phyloP scores from a whole-genome alignment of 352 stramenopile genomes.

The Phytophthora multivora region DNA sequence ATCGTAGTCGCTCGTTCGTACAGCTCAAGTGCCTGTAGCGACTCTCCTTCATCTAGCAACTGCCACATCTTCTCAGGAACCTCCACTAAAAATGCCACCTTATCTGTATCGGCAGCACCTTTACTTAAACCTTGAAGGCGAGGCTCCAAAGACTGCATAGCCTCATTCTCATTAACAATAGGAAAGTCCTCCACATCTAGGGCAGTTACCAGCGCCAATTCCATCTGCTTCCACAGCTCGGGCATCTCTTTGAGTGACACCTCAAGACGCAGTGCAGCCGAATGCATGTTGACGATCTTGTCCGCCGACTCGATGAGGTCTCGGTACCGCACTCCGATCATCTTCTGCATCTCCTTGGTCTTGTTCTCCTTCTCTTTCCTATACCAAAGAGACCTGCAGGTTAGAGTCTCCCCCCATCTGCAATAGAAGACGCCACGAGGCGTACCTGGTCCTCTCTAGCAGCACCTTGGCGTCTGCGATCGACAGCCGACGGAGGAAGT shows the following conservation, averaged over 20 bases:
- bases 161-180: background rate
- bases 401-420: background rate
- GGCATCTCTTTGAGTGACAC: constrained; percentile 86
- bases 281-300: constrained; percentile 93
- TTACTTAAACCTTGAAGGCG: background rate
- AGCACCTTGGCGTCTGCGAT: constrained; percentile 86
- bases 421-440: background rate
- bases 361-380: constrained; percentile 88
- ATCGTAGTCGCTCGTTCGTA: constrained; percentile 48
- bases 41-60: constrained; percentile 65
- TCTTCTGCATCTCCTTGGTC: constrained; percentile 92
- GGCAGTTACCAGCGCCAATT: constrained; percentile 40
- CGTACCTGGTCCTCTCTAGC: constrained; percentile 74
- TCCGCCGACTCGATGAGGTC: constrained; percentile 94
- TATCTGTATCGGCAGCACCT: constrained; percentile 22
- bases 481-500: constrained; percentile 80
- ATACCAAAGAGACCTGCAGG: background rate
- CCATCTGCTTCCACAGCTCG: constrained; percentile 75
- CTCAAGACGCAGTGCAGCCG: constrained; percentile 80
- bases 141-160: background rate
- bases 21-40: constrained; percentile 50
- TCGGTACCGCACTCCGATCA: constrained; percentile 92
- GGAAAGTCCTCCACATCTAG: constrained; percentile 23
- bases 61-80: constrained; percentile 76
- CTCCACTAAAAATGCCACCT: constrained; percentile 59